Evolutionary conservation across 2,329 filamentous ascomycete genomes (phyloP).

Genomic region (Stylonectria norvegica): DNA sequence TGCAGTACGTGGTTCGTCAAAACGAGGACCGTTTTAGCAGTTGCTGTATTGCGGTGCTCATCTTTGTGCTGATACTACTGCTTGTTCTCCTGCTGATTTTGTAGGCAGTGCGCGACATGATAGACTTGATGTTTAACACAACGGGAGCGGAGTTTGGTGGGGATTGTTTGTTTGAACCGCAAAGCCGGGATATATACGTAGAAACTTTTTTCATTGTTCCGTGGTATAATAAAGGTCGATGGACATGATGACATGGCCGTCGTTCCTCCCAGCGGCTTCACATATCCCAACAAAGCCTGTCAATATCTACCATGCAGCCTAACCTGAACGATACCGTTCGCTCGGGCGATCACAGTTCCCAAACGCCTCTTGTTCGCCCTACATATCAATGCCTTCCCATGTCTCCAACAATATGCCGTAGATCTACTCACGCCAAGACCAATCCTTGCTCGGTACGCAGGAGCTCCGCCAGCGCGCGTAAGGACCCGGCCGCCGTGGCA

Average conservation of each 20-base stretch:
- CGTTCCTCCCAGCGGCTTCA: conserved; percentile 11
- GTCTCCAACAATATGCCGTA: conserved; percentile 1
- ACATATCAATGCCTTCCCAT: conserved; percentile 7
- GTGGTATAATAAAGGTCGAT: conserved; percentile 26
- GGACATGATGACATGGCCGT: conserved; percentile 13
- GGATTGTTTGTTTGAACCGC: conserved; percentile 9
- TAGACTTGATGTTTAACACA: too few relatives aligned
- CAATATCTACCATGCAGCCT: conserved; percentile 15
- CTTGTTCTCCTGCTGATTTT: conserved; percentile 72
- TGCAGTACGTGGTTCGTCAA: conserved; percentile 77
- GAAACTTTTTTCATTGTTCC: conserved; percentile 13
- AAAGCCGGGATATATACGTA: too few relatives aligned
- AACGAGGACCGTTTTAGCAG: conserved; percentile 88
- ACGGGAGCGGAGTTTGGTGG: conserved; percentile 20
- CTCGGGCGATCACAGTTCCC: conserved; percentile 1
- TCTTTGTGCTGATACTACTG: conserved; percentile 82
- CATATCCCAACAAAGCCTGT: conserved; percentile 22
- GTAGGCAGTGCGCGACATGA: conserved; percentile 31
- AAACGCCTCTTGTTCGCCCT: conserved; percentile 11
- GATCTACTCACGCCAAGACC: conserved; percentile 35
- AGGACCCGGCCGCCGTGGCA: conserved; percentile 47
- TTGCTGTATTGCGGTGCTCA: conserved; percentile 86
- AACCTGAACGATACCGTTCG: conserved; percentile 7
- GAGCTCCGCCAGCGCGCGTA: conserved; percentile 52
- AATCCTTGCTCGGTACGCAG: conserved; percentile 51